Conservation (phyloP, 257 asterid genomes). For the Nicotiana paniculata region DNA sequence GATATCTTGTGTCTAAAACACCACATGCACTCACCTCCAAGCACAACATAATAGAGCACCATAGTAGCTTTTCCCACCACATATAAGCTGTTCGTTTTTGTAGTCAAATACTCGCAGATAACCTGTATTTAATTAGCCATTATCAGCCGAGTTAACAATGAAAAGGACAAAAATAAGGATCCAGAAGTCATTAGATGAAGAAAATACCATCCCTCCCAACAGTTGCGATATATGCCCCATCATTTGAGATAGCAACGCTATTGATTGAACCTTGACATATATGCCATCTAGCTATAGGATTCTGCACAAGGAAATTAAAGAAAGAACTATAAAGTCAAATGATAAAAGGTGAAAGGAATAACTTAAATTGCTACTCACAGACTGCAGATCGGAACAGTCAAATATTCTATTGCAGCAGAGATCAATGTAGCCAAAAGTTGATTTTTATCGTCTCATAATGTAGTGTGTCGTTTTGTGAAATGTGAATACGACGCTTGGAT, state of each 20-base stretch:
- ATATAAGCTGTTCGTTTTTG: constrained; percentile 72
- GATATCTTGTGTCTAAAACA: neutral
- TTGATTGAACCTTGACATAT: constrained; percentile 91
- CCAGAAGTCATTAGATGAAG: constrained; percentile 15
- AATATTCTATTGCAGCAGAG: neutral
- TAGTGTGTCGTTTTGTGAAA: too few species aligned
- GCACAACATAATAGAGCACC: constrained; percentile 96
- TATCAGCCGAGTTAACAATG: neutral
- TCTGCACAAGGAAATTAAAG: constrained; percentile 42
- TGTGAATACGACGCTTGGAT: too few species aligned
- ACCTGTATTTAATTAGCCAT: constrained; percentile 49
- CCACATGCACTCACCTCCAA: constrained; percentile 62
- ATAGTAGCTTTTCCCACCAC: constrained; percentile 94
- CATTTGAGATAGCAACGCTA: constrained; percentile 65
- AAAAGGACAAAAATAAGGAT: neutral
- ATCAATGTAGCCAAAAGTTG: neutral
- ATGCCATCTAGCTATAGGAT: constrained; percentile 97
- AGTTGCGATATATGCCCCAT: constrained; percentile 74
- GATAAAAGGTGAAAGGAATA: neutral
- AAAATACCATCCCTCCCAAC: constrained; percentile 83
- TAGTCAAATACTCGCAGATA: constrained; percentile 86
- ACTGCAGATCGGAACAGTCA: neutral
- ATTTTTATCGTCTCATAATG: too few species aligned
- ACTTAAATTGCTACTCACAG: neutral
- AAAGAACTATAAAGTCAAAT: neutral